phyloP scores from a whole-genome alignment of 331 rosid genomes.

The Pyracantha coccinea region DNA sequence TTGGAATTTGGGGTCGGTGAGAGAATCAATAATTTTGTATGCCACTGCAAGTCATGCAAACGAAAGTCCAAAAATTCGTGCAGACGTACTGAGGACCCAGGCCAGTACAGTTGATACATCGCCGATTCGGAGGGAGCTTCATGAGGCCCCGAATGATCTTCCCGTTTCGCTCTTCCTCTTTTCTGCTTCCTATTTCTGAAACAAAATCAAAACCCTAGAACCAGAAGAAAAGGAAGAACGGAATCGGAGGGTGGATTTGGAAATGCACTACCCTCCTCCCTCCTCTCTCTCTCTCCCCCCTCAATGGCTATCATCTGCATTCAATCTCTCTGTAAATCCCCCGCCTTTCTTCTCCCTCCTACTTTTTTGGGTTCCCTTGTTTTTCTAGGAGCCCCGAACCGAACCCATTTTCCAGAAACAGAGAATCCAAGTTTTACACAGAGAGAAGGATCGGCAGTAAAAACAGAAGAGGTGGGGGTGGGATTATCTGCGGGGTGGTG shows the following conservation, averaged over 20 bases:
- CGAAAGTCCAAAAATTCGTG: conserved; percentile 66
- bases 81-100: conserved; percentile 88
- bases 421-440: conserved; percentile 3
- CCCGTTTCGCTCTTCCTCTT: conserved; percentile 76
- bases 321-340: conserved; percentile 22
- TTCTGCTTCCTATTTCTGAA: conserved; percentile 55
- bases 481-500: conserved; percentile 38
- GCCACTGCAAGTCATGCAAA: conserved; percentile 75
- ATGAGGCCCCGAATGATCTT: conserved; percentile 72
- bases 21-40: too few species aligned
- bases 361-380: conserved; percentile 15
- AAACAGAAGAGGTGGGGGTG: conserved; percentile 16
- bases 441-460: conserved; percentile 7
- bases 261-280: background rate
- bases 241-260: background rate
- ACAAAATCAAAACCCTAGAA: background rate
- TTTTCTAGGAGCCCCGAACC: background rate
- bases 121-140: conserved; percentile 86
- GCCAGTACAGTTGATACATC: conserved; percentile 71
- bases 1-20: too few species aligned
- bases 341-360: conserved; percentile 20
- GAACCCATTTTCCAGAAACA: conserved; percentile 9
- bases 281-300: background rate
- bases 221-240: background rate
- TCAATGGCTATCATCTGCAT: conserved; percentile 8